Evolutionary conservation across 768 basidiomycete species (phyloP), one percentile per base, ranked within the genome.

Genomic region (Rhodosporidiobolus sp.): DNA sequence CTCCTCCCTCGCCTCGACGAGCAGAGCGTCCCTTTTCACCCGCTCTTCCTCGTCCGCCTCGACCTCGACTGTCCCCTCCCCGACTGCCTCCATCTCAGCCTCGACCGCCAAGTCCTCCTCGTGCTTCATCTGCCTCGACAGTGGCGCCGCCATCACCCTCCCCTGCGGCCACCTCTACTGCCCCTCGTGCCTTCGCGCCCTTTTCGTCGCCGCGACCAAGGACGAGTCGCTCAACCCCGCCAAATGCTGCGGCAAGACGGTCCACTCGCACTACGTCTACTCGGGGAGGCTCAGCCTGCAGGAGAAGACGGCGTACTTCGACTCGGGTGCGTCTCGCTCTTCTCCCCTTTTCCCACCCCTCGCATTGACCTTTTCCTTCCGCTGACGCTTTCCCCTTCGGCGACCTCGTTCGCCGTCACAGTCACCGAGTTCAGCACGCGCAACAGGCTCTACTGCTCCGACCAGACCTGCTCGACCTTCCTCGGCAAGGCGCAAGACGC

Each of bases 401-500:
- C n/a, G n/a, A n/a, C n/a, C n/a, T n/a, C n/a, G n/a, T n/a, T n/a
- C n/a, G n/a, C n/a, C n/a, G n/a, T n/a, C n/a, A n/a, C n/a, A n/a
- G 11, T 16, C 34, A 8, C 35, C 19, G 65, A 67, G 35, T 67
- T 34, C 49, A 3, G 1, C 20, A 48, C 58, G 0, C 6, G 1
- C 2, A 26, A 60, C 34, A 48, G 65, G n/a, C 46, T 67, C 4
- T 67, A 67, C 49, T 67, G 65, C 65, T 38, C 32, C 14, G 49
- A 53, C 46, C n/a, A 19, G 32, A 22, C 1, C 9, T 67, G 65
- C 57, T 59, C 65, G 3, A 28, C 26, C 19, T 67, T 59, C 19
- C 49, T 67, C 56, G 58, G 66, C 35, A 7, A 38, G 32, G 30
- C 34, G 3, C 6, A n/a, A 5, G 30, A 12, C 24, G 26, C 16